Base-by-base conservation (phyloP, 495 filamentous ascomycete species). In the Jackrogersella minutella region DNA sequence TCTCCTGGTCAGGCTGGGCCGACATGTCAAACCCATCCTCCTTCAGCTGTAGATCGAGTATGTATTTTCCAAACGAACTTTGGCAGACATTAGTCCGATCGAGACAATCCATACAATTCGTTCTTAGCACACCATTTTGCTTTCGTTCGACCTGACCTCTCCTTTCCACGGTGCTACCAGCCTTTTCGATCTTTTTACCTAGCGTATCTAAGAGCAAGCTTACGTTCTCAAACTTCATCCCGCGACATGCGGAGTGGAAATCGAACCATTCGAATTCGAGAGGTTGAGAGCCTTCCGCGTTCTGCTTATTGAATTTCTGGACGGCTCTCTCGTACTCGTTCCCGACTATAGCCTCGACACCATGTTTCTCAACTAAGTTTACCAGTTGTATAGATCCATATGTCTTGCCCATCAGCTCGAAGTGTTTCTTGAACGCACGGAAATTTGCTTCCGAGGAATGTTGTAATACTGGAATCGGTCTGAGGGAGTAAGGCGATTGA, bases 41-140 rank as follows among this genome's bases (percentile, higher is more conserved):
- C 53, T 85, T 86, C 10, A 98, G 81, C 66, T 96, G 91, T 26
- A 80, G 73, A 64, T 96, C 91, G 17, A 98, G 82, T 30, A 88
- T 88, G 76, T 86, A 82, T 64, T 90, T 88, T 1, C 85, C 93
- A 72, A 90, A 90, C 0, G 92, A 93, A 68, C 90, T 93, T 77
- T 97, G 94, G 17, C 93, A 92, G 28, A 97, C 92, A 62, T 96
- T 96, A 2, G 94, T 97, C 24, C 93, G 87, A 70, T 97, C 93
- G 11, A 98, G 84, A 68, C 94, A 98, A 71, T 98, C 94, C 94
- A 98, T 98, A 75, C 94, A 98, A 73, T 98, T 97, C 2, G 92
- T 97, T 54, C 94, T 80, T 11, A 97, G 70, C 10, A 96, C 85
- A 2, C 93, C 94, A 16, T 76, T 81, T 71, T 97, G 94, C 39